Conservation (phyloP, 2,329 filamentous ascomycete genomes). For the Arthrobotrys pseudoclavata region DNA sequence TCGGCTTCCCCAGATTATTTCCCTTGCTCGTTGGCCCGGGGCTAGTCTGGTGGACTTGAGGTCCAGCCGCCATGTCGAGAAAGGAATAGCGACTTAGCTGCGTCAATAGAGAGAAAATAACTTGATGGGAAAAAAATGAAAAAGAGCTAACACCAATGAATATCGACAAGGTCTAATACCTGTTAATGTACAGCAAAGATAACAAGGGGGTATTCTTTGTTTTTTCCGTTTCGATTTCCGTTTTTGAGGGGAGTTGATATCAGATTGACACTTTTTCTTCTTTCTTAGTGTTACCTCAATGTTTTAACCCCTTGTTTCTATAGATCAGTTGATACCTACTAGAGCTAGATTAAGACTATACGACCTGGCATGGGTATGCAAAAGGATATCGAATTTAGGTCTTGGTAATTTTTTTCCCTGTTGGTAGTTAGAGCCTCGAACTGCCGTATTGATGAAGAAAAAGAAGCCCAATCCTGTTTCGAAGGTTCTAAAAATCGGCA, state of each 20-base stretch:
- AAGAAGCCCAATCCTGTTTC: too few relatives aligned
- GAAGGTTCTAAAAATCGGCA: too few relatives aligned
- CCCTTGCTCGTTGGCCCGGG: constrained; percentile 8
- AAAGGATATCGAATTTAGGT: too few relatives aligned
- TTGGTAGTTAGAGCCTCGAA: constrained; percentile 30
- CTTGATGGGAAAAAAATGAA: background rate
- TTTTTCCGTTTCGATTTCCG: background rate
- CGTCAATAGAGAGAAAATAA: background rate
- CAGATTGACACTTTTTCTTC: background rate
- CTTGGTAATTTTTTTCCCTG: too few relatives aligned
- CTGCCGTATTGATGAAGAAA: background rate
- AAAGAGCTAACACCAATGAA: background rate
- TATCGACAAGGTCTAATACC: background rate
- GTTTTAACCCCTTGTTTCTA: too few relatives aligned
- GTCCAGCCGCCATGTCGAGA: constrained; percentile 21
- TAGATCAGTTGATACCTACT: too few relatives aligned
- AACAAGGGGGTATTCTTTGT: too few relatives aligned
- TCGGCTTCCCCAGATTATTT: constrained; percentile 33
- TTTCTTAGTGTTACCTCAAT: background rate
- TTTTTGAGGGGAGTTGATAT: background rate
- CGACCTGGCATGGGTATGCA: too few relatives aligned
- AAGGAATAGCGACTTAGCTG: constrained; percentile 3
- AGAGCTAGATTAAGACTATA: too few relatives aligned
- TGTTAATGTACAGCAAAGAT: background rate
- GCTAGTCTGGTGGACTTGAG: too few relatives aligned